Evolutionary conservation across 164 flowering plant genomes (phyloP).

Genomic region (Litsea cubeba): DNA sequence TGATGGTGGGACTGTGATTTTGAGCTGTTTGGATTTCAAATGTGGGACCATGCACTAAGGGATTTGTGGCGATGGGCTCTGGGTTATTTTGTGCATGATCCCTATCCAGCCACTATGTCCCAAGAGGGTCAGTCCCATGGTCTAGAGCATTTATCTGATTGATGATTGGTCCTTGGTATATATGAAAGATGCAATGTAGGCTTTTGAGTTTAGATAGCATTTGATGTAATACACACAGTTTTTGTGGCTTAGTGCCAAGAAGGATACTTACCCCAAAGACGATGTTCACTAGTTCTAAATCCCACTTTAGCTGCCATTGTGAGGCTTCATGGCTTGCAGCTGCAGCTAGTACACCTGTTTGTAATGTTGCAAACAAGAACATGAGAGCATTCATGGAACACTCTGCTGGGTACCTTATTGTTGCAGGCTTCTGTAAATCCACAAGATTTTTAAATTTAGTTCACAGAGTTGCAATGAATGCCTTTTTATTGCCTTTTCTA

Average conservation of each 20-base stretch:
- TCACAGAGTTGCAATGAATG: not conserved
- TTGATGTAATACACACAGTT: too few relatives aligned
- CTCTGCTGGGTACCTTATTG: slow-evolving; percentile 21
- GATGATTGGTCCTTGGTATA: not conserved
- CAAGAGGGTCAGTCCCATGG: not conserved
- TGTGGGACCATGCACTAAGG: not conserved
- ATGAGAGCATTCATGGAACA: slow-evolving; percentile 20
- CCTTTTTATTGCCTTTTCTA: not conserved
- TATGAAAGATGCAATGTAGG: not conserved
- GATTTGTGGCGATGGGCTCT: not conserved
- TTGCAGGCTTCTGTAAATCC: slow-evolving; percentile 14
- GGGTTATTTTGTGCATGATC: not conserved
- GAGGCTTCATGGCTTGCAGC: slow-evolving; percentile 15
- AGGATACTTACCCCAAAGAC: slow-evolving; percentile 20
- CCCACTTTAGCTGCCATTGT: slow-evolving; percentile 21
- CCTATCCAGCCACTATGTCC: not conserved
- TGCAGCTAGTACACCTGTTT: slow-evolving; percentile 17
- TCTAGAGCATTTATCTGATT: not conserved
- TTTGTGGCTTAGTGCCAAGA: too few relatives aligned
- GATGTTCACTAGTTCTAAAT: slow-evolving; percentile 22
- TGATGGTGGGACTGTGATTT: not conserved
- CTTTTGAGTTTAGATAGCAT: too few relatives aligned
- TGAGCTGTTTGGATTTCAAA: not conserved
- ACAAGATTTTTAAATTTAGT: not conserved
- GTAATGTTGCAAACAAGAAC: slow-evolving; percentile 22